Conservation (phyloP, 176 grass and related monocot species). For the Oryza australiensis region DNA sequence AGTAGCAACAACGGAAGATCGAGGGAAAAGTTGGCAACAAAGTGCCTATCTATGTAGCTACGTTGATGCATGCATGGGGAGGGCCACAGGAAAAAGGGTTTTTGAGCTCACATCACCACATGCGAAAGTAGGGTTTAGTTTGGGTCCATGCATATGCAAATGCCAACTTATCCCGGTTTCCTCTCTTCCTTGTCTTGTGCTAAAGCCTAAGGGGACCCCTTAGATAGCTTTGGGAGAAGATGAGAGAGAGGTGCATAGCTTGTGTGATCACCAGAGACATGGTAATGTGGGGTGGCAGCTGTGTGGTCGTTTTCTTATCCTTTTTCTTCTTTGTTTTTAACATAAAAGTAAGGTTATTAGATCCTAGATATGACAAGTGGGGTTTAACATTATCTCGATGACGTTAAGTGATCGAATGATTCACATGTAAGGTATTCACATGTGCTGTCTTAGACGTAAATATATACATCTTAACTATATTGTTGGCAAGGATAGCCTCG, state of each 20-base stretch:
- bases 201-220: neutral
- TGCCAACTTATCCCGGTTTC: neutral
- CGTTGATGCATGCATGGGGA: neutral
- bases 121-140: neutral
- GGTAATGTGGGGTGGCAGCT: neutral
- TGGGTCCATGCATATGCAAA: neutral
- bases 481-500: too few species aligned
- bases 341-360: neutral
- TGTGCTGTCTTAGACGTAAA: neutral
- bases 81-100: neutral
- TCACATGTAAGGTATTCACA: neutral
- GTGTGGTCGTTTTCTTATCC: neutral
- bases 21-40: neutral
- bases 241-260: neutral
- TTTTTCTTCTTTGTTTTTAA: neutral
- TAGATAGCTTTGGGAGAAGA: neutral
- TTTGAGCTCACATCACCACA: slow-evolving; percentile 27
- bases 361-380: neutral
- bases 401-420: neutral
- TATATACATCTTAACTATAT: neutral
- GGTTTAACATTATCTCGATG: neutral
- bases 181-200: neutral
- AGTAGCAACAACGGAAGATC: neutral
- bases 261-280: slow-evolving; percentile 10
- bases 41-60: neutral